These are phyloP conservation scores for Globisporangium rhizosaccharum DNA, from an alignment of 352 stramenopile species.

Conservation along the genomic window DNA sequence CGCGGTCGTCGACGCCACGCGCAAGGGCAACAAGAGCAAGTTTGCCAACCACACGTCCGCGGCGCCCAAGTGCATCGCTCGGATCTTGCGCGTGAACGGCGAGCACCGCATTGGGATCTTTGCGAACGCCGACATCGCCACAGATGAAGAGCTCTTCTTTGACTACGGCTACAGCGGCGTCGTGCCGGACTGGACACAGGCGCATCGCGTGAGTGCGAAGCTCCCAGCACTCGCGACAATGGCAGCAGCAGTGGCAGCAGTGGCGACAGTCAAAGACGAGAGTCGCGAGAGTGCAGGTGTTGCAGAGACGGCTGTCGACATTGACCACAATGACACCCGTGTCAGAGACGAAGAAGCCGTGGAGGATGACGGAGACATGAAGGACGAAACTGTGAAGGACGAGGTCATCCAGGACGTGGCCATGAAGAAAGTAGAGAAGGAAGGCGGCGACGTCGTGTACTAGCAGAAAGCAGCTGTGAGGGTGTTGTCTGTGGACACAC, in stretches of 20 bases:
- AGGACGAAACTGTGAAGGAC: not conserved
- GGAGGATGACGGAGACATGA: not conserved
- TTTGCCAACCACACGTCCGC: slow-evolving; percentile 89
- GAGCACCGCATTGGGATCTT: slow-evolving; percentile 93
- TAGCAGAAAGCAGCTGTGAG: too few species aligned
- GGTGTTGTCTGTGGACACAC: not conserved
- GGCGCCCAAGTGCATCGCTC: slow-evolving; percentile 78
- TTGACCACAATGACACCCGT: not conserved
- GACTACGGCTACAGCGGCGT: slow-evolving; percentile 81
- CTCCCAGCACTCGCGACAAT: not conserved
- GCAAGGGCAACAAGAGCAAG: slow-evolving; percentile 95
- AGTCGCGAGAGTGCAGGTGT: not conserved
- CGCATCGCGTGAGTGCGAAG: slow-evolving; percentile 34
- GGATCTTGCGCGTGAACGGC: slow-evolving; percentile 89
- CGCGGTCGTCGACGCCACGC: slow-evolving; percentile 89
- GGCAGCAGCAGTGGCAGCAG: not conserved
- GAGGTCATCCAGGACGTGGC: too few species aligned
- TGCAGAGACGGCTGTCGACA: not conserved
- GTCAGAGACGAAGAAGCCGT: not conserved
- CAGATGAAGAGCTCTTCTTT: slow-evolving; percentile 85
- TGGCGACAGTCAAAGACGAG: slow-evolving; percentile 3
- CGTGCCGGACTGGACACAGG: slow-evolving; percentile 75
- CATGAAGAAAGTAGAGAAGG: not conserved
- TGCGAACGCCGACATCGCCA: slow-evolving; percentile 81
- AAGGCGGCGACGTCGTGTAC: not conserved